phyloP scores from a whole-genome alignment of 2,329 filamentous ascomycete species.

The Parastagonospora avenae region DNA sequence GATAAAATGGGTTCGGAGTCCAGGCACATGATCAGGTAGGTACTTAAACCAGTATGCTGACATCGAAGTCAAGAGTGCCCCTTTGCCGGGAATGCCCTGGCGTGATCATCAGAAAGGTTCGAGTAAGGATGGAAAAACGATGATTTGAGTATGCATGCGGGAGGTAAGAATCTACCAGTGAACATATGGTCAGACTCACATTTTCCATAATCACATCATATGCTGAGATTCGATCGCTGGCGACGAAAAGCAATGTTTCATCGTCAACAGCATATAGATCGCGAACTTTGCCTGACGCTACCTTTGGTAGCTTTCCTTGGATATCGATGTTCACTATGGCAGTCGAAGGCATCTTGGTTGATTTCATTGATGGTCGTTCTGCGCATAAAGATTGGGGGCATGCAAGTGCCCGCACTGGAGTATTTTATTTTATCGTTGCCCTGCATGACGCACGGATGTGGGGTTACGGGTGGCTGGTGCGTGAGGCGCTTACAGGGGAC shows the following conservation, averaged over 20 bases:
- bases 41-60: slow-evolving; percentile 70
- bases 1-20: slow-evolving; percentile 68
- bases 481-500: background rate
- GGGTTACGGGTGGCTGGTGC: slow-evolving; percentile 3
- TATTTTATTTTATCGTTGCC: slow-evolving; percentile 20
- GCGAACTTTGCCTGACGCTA: slow-evolving; percentile 75
- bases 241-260: slow-evolving; percentile 77
- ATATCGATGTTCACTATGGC: slow-evolving; percentile 40
- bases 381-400: slow-evolving; percentile 4
- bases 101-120: background rate
- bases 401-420: slow-evolving; percentile 11
- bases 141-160: background rate
- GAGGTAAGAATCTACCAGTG: background rate
- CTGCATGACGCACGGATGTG: slow-evolving; percentile 21
- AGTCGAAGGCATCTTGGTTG: slow-evolving; percentile 32
- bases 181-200: slow-evolving; percentile 48
- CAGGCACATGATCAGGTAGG: slow-evolving; percentile 61
- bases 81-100: slow-evolving; percentile 71
- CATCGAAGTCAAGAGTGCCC: slow-evolving; percentile 69
- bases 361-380: background rate
- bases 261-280: slow-evolving; percentile 77
- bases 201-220: slow-evolving; percentile 92
- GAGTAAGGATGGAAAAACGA: background rate
- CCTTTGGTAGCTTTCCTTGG: slow-evolving; percentile 47
- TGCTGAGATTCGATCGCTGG: slow-evolving; percentile 89